These are phyloP conservation scores for Pythium brachiatum DNA, from an alignment of 352 stramenopile species.

Conservation along the genomic window DNA sequence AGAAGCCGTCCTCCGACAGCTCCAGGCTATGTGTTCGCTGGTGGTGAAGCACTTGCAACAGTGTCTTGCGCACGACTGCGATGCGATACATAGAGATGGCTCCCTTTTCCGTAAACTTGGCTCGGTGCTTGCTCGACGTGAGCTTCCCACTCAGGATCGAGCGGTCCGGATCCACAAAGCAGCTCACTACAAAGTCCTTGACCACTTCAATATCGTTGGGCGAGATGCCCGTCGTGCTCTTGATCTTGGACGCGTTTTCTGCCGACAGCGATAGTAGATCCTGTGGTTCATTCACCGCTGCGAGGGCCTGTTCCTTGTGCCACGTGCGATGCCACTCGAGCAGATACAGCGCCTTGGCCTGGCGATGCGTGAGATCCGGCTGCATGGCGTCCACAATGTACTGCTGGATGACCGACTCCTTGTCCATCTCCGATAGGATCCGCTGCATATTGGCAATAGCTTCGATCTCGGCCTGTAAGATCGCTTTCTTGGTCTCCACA, in stretches of 20 bases:
- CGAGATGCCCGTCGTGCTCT: slow-evolving; percentile 47
- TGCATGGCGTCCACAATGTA: slow-evolving; percentile 84
- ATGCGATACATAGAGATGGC: slow-evolving; percentile 70
- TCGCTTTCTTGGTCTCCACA: slow-evolving; percentile 80
- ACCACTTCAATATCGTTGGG: slow-evolving; percentile 77
- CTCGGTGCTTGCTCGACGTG: slow-evolving; percentile 48
- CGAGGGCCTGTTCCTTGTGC: slow-evolving; percentile 49
- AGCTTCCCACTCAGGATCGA: slow-evolving; percentile 32
- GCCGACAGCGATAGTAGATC: slow-evolving; percentile 45
- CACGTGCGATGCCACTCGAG: slow-evolving; percentile 80
- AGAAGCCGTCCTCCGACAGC: slow-evolving; percentile 55
- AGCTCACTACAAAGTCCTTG: slow-evolving; percentile 84
- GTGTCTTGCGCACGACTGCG: slow-evolving; percentile 54
- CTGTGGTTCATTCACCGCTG: slow-evolving; percentile 37
- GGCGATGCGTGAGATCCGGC: slow-evolving; percentile 73
- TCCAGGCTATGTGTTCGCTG: slow-evolving; percentile 59
- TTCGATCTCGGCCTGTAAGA: slow-evolving; percentile 80
- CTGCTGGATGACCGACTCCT: slow-evolving; percentile 83
- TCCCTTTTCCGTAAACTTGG: slow-evolving; percentile 60
- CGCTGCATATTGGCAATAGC: slow-evolving; percentile 61
- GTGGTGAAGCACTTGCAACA: slow-evolving; percentile 66
- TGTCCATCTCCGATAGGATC: slow-evolving; percentile 72
- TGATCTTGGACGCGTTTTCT: slow-evolving; percentile 55
- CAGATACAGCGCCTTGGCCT: slow-evolving; percentile 72
- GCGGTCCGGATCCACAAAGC: slow-evolving; percentile 63